Evolutionary conservation across 139 green algal genomes (phyloP).

Genomic region (Raphidocelis subcapitata): DNA sequence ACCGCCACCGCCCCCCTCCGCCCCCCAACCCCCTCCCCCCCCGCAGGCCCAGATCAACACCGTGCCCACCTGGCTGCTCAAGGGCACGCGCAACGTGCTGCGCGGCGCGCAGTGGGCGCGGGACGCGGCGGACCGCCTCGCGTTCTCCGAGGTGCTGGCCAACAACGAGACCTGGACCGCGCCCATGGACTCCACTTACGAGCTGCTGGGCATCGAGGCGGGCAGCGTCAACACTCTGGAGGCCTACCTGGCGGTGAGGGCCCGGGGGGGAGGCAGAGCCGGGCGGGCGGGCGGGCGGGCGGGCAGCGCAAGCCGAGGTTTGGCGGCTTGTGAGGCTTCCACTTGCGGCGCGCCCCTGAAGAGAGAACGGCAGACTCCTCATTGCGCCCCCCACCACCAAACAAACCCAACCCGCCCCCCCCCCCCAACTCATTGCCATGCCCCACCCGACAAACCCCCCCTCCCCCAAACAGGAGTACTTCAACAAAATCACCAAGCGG

Average conservation of each 20-base stretch:
- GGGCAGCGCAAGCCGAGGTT: no score
- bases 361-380: not conserved
- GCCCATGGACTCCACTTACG: constrained; percentile 92
- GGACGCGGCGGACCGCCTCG: constrained; percentile 93
- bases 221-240: constrained; percentile 79
- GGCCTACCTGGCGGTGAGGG: constrained; percentile 69
- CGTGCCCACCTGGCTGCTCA: constrained; percentile 91
- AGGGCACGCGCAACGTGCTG: constrained; percentile 75
- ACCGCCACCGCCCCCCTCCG: no score
- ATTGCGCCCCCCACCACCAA: not conserved
- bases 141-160: constrained; percentile 90
- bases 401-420: no score
- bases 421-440: no score
- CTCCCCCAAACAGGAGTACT: constrained; percentile 84
- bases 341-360: not conserved
- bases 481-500: constrained; percentile 93
- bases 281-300: not conserved
- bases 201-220: constrained; percentile 84
- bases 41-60: constrained; percentile 60
- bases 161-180: constrained; percentile 84
- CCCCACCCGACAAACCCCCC: not conserved
- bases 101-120: constrained; percentile 87
- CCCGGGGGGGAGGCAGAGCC: not conserved
- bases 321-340: not conserved
- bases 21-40: no score